Percentiles rank a stretch among this genome's conserved stretches.
Conservation (phyloP, 352 stramenopile genomes). For the Blastocystis sp. region DNA sequence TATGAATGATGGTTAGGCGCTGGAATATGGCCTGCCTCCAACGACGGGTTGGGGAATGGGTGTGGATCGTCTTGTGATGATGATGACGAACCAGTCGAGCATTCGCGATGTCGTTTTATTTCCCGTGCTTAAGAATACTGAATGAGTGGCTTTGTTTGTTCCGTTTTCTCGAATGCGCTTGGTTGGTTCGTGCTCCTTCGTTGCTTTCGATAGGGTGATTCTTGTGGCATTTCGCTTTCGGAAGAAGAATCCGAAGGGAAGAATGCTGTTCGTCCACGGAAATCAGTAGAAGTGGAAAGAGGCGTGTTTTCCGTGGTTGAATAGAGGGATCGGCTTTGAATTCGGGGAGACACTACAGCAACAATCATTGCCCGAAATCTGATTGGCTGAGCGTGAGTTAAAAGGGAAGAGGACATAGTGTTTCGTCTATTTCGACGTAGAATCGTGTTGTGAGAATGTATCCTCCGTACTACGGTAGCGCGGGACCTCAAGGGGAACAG, state of each 20-base stretch:
- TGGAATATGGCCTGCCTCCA: slow-evolving; percentile 94
- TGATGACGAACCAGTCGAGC: slow-evolving; percentile 85
- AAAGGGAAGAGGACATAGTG: neutral
- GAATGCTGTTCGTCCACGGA: no score
- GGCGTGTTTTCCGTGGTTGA: no score
- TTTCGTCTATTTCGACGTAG: neutral
- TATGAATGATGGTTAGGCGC: slow-evolving; percentile 72
- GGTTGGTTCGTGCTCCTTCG: no score
- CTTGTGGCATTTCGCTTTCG: no score
- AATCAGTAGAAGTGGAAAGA: no score
- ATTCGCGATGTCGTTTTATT: slow-evolving; percentile 87
- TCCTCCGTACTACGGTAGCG: slow-evolving; percentile 37
- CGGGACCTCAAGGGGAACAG: slow-evolving; percentile 22
- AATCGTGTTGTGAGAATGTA: slow-evolving; percentile 20
- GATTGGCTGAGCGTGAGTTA: slow-evolving; percentile 5
- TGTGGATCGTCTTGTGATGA: slow-evolving; percentile 94
- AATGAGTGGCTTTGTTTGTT: neutral
- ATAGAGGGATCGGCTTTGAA: no score
- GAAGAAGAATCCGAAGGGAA: no score
- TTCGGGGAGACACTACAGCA: neutral
- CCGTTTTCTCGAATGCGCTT: no score
- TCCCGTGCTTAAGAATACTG: slow-evolving; percentile 76
- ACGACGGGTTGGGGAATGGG: slow-evolving; percentile 93
- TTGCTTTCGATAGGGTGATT: no score
- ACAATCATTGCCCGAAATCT: neutral